phyloP scores from a whole-genome alignment of 257 asterid species.

The Echites panduratus region DNA sequence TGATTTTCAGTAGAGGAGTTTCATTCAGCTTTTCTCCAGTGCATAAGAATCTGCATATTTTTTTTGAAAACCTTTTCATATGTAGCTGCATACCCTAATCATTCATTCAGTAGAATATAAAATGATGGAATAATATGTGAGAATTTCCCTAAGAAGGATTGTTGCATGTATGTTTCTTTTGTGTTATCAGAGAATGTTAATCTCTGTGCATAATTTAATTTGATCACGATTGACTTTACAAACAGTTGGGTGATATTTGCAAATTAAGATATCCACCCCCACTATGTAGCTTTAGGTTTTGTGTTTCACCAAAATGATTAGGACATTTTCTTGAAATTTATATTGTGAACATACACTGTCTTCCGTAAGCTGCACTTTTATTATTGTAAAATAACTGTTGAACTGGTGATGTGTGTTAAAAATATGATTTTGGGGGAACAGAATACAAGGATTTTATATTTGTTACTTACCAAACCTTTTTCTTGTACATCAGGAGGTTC shows the following conservation, averaged over 20 bases:
- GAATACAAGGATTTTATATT: not conserved
- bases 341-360: not conserved
- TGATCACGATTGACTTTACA: not conserved
- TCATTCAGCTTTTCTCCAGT: not conserved
- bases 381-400: not conserved
- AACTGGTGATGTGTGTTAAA: not conserved
- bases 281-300: not conserved
- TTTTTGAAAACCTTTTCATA: not conserved
- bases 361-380: not conserved
- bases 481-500: conserved; percentile 47
- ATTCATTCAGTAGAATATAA: not conserved
- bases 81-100: not conserved
- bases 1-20: not conserved
- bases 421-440: not conserved
- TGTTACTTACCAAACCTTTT: not conserved
- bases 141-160: not conserved
- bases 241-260: not conserved
- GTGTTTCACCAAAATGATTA: not conserved
- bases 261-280: not conserved
- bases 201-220: not conserved
- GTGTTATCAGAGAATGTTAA: not conserved
- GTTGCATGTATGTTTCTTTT: not conserved
- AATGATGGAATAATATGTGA: not conserved
- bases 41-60: not conserved
- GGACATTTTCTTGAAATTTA: not conserved